These are phyloP conservation scores for Hypericum androsaemum DNA, from an alignment of 345 rosid genomes.

Conservation along the genomic window DNA sequence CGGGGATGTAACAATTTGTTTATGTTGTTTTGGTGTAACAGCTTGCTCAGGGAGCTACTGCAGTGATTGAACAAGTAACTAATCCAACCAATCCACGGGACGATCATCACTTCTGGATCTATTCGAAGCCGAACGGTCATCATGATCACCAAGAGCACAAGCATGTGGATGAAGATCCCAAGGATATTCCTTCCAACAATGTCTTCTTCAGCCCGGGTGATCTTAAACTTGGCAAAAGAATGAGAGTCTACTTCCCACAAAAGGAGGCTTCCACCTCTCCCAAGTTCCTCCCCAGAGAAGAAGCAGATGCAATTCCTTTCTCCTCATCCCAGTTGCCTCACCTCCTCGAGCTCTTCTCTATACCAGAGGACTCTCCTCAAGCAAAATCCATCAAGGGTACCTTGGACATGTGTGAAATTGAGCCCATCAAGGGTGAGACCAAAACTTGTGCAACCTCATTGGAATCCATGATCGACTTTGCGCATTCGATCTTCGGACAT, in stretches of 20 bases:
- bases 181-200: neutral
- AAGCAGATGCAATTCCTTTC: conserved; percentile 20
- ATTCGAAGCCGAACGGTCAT: too few relatives aligned
- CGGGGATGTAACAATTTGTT: too few relatives aligned
- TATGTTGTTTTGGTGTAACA: too few relatives aligned
- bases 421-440: conserved; percentile 17
- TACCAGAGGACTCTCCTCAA: conserved; percentile 12
- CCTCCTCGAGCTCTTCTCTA: conserved; percentile 17
- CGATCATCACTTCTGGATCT: too few relatives aligned
- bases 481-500: conserved; percentile 1
- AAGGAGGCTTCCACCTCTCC: neutral
- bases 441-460: conserved; percentile 17
- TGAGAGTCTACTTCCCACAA: neutral
- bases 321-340: conserved; percentile 4
- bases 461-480: conserved; percentile 20
- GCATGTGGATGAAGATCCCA: neutral
- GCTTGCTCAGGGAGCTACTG: too few relatives aligned
- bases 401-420: conserved; percentile 10
- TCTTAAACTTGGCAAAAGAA: neutral
- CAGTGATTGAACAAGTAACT: too few relatives aligned
- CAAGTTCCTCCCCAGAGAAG: conserved; percentile 7
- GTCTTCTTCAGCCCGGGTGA: neutral
- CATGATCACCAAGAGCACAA: too few relatives aligned
- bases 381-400: conserved; percentile 15
- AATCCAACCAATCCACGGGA: too few relatives aligned